phyloP scores from a whole-genome alignment of 2,329 filamentous ascomycete genomes.

The Acarospora socialis region DNA sequence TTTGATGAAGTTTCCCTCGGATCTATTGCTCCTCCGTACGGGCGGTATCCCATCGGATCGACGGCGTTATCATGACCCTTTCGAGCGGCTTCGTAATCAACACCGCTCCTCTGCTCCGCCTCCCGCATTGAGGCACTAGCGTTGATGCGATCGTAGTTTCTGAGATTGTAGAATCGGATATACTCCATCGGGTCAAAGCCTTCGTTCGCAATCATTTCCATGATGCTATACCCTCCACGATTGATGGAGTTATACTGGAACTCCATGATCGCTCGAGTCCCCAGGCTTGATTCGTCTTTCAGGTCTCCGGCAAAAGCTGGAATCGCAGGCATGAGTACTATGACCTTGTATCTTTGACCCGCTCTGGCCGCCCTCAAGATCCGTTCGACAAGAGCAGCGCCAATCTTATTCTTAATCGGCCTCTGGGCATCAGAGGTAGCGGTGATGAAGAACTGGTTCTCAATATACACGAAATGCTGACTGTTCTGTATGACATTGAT shows the following conservation, averaged over 20 bases:
- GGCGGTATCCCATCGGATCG: constrained; percentile 13
- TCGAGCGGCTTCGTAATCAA: constrained; percentile 31
- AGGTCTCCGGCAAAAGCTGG: constrained; percentile 74
- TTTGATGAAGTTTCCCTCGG: constrained; percentile 24
- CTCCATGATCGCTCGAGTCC: constrained; percentile 76
- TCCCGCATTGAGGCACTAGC: constrained; percentile 22
- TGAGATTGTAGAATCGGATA: constrained; percentile 72
- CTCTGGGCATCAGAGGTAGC: constrained; percentile 56
- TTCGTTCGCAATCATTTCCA: constrained; percentile 50
- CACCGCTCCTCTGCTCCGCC: constrained; percentile 28
- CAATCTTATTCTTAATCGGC: constrained; percentile 65
- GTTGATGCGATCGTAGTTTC: constrained; percentile 75
- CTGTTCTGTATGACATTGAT: constrained; percentile 54
- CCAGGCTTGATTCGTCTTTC: constrained; percentile 54
- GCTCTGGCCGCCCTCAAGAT: constrained; percentile 55
- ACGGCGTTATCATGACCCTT: constrained; percentile 33
- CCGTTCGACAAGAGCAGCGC: constrained; percentile 62
- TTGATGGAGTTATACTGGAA: constrained; percentile 73
- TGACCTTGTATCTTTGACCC: constrained; percentile 55
- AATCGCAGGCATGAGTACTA: constrained; percentile 65
- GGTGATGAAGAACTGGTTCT: constrained; percentile 84
- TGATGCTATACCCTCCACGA: constrained; percentile 62
- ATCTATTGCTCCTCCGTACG: constrained; percentile 22
- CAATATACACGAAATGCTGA: constrained; percentile 63
- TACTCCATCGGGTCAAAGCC: constrained; percentile 60